Conservation (phyloP, 164 flowering plant genomes). For the Vitis amurensis region DNA sequence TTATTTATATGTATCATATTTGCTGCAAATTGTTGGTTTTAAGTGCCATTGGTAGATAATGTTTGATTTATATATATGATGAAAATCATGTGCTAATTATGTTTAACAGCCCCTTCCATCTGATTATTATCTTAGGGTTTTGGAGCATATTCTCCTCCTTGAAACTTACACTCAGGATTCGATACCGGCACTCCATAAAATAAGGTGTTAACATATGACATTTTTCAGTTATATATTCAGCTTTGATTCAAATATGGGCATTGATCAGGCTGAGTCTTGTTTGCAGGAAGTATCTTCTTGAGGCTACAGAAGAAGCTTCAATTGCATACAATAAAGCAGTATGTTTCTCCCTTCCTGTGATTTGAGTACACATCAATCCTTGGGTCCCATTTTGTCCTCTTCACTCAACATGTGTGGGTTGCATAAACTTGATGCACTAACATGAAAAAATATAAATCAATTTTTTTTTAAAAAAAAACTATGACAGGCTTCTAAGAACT, state of each 20-base stretch:
- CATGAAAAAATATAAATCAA: no score
- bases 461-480: no score
- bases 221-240: not conserved
- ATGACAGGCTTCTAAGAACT: not conserved
- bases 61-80: not conserved
- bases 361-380: no score
- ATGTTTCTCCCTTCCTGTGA: slow-evolving; percentile 16
- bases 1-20: not conserved
- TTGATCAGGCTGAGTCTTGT: slow-evolving; percentile 12
- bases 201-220: slow-evolving; percentile 52
- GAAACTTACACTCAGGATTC: slow-evolving; percentile 87
- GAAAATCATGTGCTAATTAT: not conserved
- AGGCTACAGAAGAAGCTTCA: slow-evolving; percentile 96
- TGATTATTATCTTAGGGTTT: slow-evolving; percentile 44
- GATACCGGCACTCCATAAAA: slow-evolving; percentile 86
- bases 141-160: slow-evolving; percentile 77
- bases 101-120: not conserved
- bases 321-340: slow-evolving; percentile 94
- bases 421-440: no score
- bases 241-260: not conserved
- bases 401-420: no score
- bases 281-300: slow-evolving; percentile 78
- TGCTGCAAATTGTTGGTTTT: not conserved
- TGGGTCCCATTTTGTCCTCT: no score
- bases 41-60: not conserved